These are phyloP conservation scores for Cetraspora pellucida DNA, from an alignment of 192 early-diverging fungal species.

Conservation along the genomic window DNA sequence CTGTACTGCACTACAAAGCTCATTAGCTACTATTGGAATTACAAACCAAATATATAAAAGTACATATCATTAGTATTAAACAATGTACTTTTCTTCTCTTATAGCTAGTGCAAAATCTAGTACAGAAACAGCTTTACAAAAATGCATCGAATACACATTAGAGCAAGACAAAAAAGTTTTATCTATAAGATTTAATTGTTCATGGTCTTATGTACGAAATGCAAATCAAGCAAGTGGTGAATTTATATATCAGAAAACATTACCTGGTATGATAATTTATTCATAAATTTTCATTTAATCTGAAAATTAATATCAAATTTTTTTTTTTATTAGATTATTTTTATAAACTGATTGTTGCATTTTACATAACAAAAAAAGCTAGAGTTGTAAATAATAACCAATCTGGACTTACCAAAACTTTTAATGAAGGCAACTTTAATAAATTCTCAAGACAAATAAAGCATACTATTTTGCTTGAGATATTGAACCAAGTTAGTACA, in stretches of 20 bases:
- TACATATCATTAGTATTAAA: conserved; percentile 4
- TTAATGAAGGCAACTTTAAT: background rate
- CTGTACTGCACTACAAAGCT: background rate
- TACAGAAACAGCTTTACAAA: background rate
- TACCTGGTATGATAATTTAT: background rate
- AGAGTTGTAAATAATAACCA: background rate
- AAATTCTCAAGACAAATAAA: background rate
- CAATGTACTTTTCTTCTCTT: background rate
- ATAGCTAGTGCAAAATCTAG: background rate
- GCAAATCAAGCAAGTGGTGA: background rate
- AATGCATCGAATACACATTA: background rate
- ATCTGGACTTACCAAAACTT: background rate
- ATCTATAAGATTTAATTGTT: background rate
- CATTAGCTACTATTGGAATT: background rate
- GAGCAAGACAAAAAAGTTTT: conserved; percentile 1
- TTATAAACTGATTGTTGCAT: background rate
- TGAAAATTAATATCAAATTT: background rate
- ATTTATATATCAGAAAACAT: background rate
- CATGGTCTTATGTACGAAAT: background rate
- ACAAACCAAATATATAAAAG: background rate
- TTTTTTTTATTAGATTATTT: background rate
- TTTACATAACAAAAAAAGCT: background rate
- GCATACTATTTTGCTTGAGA: background rate
- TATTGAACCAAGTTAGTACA: background rate
- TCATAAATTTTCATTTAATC: background rate